Percentiles rank a stretch among this genome's conserved stretches.
Evolutionary conservation across 306 rosid genomes (phyloP).

Genomic region (Cercis canadensis): DNA sequence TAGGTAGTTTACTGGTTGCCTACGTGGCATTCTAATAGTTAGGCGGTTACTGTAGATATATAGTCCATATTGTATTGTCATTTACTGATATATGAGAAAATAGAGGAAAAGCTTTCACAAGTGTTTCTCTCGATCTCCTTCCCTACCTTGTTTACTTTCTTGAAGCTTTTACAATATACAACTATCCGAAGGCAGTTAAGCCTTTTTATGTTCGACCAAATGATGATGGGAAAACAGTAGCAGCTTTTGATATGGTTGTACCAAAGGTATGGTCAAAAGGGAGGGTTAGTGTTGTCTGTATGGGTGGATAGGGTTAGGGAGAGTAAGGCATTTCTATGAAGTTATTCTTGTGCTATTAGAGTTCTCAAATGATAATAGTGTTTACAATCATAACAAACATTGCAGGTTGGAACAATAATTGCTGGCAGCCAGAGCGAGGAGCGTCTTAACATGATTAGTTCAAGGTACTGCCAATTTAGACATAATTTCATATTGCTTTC

Average conservation of each 20-base stretch:
- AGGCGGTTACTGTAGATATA: too few relatives aligned
- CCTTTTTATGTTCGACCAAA: slow-evolving; percentile 74
- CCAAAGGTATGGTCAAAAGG: slow-evolving; percentile 71
- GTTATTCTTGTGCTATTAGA: slow-evolving; percentile 1
- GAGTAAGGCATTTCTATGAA: background rate
- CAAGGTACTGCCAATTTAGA: slow-evolving; percentile 56
- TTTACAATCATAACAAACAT: slow-evolving; percentile 21
- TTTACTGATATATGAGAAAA: too few relatives aligned
- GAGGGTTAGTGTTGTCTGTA: background rate
- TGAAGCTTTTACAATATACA: too few relatives aligned
- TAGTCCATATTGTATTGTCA: too few relatives aligned
- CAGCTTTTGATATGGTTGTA: slow-evolving; percentile 88
- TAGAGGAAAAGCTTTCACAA: too few relatives aligned
- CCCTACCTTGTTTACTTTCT: too few relatives aligned
- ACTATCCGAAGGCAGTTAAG: slow-evolving; percentile 81
- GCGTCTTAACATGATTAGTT: slow-evolving; percentile 53
- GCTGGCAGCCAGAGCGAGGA: slow-evolving; percentile 98
- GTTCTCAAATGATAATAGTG: background rate
- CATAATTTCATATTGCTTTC: background rate
- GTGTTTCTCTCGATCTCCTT: too few relatives aligned
- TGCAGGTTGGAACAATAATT: slow-evolving; percentile 76
- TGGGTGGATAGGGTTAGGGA: slow-evolving; percentile 14
- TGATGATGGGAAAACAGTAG: slow-evolving; percentile 81
- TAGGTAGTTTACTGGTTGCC: too few relatives aligned
- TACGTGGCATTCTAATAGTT: too few relatives aligned